Percentiles rank a stretch among this genome's conserved stretches.
phyloP scores from a whole-genome alignment of 331 rosid species.

The Malus hybrid region DNA sequence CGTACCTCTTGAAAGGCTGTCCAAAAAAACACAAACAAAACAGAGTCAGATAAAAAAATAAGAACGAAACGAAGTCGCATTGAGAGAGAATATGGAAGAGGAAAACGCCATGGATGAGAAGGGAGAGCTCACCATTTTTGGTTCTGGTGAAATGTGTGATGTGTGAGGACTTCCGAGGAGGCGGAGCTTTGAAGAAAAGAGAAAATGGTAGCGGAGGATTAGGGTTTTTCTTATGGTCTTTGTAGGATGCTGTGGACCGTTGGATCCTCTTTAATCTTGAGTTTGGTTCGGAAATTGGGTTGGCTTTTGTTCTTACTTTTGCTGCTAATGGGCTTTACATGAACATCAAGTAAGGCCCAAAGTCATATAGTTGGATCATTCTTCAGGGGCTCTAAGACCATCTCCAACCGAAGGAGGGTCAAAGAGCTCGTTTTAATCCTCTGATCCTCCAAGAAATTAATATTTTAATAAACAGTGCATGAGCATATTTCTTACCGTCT shows the following conservation, averaged over 20 bases:
- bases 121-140: constrained; percentile 43
- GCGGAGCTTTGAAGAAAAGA: background rate
- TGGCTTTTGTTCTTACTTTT: background rate
- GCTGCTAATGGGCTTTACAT: background rate
- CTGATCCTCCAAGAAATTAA: no score
- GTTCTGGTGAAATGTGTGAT: constrained; percentile 5
- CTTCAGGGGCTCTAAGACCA: accelerated
- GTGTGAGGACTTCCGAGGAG: background rate
- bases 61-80: background rate
- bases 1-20: constrained; percentile 53
- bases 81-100: background rate
- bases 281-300: background rate
- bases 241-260: background rate
- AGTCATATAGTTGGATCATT: no score
- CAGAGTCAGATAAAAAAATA: background rate
- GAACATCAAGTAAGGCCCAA: background rate
- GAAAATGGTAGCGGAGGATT: background rate
- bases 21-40: background rate
- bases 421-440: no score
- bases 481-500: no score
- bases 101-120: background rate
- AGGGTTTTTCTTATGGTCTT: constrained; percentile 30
- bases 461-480: no score
- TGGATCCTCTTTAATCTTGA: background rate
- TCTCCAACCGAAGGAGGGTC: no score